Evolutionary conservation across 768 basidiomycete species (phyloP).

Genomic region (Tulasnella sp.): DNA sequence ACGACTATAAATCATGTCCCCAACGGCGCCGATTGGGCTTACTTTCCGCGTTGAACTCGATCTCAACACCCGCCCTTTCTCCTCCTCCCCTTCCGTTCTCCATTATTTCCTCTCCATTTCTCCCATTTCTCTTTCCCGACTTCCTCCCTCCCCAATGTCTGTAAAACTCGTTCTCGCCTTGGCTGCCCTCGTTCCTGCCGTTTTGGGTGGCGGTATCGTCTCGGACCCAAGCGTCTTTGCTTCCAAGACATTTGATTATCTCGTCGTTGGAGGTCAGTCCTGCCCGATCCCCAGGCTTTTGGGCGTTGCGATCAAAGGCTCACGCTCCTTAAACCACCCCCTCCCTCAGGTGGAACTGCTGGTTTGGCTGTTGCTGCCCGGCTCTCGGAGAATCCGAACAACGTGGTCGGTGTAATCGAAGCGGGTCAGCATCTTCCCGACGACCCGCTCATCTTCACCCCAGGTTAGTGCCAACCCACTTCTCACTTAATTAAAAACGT

Average conservation of each 20-base stretch:
- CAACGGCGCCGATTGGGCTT: not conserved
- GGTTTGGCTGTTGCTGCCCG: constrained; percentile 18
- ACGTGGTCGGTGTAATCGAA: constrained; percentile 24
- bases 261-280: constrained; percentile 25
- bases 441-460: constrained; percentile 25
- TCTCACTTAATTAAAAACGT: not conserved
- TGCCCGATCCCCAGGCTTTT: not conserved
- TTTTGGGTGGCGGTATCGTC: constrained; percentile 8
- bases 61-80: not conserved
- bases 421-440: constrained; percentile 21
- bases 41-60: not conserved
- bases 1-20: not conserved
- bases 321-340: not conserved
- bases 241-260: constrained; percentile 5
- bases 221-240: constrained; percentile 21
- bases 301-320: not conserved
- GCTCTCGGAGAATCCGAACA: constrained; percentile 12
- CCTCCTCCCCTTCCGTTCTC: not conserved
- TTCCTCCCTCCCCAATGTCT: not conserved
- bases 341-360: constrained; percentile 18
- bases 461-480: constrained; percentile 2
- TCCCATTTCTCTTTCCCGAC: not conserved
- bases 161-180: not conserved
- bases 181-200: not conserved
- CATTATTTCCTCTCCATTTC: not conserved